Evolutionary conservation across 2,329 filamentous ascomycete genomes (phyloP), one percentile per base, ranked within the genome.

Genomic region (Thielaviopsis cerberus): DNA sequence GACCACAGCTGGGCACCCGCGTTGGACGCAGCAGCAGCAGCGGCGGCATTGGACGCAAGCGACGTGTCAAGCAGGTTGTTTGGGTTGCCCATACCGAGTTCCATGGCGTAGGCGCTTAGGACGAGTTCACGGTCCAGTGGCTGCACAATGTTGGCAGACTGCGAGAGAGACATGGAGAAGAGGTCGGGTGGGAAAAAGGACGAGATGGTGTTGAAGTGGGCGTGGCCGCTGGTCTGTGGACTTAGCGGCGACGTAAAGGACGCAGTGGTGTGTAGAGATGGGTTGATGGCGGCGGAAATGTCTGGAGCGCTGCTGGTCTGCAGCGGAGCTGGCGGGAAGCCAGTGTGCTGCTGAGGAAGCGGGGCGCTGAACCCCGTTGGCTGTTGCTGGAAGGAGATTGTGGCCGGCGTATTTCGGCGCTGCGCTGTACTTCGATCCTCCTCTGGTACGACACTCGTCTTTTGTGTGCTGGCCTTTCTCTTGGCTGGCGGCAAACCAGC

Each of bases 121-220:
- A 88, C 82, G 62, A 89, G 80, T 65, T 88, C 85, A 2, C 85
- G 77, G 64, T 90, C 85, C 15, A 91, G 76, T 61, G 86, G 81
- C 10, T 83, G 81, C 25, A 88, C 71, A 57, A 81, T 74, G 60
- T 73, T 71, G 22, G 70, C 68, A 59, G 74, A 74, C 64, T 74
- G 75, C 23, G 71, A 69, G 17, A 82, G 69, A 3, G 73, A 73
- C 62, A 80, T 69, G 4, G 72, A 68, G n/a, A 81, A 72, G 41
- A 83, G 66, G 65, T 81, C 73, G 54, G 73, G 71, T 8, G 76
- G 69, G 63, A 76, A 80, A 59, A 77, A 73, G 25, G 67, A 65
- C 55, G 66, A 66, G 48, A 68, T 53, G 58, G 54, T 4, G 34
- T n/a, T 48, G 37, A 59, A 57, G 20, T 41, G 54, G 22, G 53